phyloP scores from a whole-genome alignment of 2,329 filamentous ascomycete species.

The Claviceps sorghi region DNA sequence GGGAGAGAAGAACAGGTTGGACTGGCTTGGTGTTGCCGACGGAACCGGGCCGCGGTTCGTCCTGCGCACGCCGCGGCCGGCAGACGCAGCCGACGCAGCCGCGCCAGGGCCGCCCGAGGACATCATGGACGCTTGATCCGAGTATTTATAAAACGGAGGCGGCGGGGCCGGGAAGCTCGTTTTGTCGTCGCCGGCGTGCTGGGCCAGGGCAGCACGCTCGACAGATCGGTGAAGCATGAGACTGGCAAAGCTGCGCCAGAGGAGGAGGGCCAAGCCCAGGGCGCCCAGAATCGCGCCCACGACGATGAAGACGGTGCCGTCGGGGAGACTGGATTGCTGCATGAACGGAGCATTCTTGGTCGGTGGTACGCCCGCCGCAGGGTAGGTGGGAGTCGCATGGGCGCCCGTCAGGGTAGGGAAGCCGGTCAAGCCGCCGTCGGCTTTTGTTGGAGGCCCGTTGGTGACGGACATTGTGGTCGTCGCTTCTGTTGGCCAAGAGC shows the following conservation, averaged over 20 bases:
- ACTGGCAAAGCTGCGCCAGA: constrained; percentile 77
- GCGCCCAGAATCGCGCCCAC: constrained; percentile 81
- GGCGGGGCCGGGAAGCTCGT: constrained; percentile 43
- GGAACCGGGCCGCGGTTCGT: constrained; percentile 37
- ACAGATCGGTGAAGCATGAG: constrained; percentile 89
- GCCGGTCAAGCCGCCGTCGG: constrained; percentile 14
- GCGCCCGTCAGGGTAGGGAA: constrained; percentile 29
- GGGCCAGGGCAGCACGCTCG: constrained; percentile 64
- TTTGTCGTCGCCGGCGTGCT: constrained; percentile 57
- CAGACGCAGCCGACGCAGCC: constrained; percentile 20
- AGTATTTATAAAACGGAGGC: constrained; percentile 50
- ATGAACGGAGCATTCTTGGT: constrained; percentile 81
- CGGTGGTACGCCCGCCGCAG: constrained; percentile 63
- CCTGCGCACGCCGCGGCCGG: constrained; percentile 36
- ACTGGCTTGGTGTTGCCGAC: constrained; percentile 44
- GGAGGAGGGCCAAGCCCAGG: constrained; percentile 64
- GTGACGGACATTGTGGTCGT: constrained; percentile 10
- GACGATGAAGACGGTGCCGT: constrained; percentile 91
- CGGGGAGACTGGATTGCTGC: constrained; percentile 69
- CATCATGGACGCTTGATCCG: constrained; percentile 41
- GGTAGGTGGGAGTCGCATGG: constrained; percentile 39
- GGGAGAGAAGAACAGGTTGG: constrained; percentile 86
- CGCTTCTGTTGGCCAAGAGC: constrained; percentile 1
- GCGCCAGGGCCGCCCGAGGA: constrained; percentile 23
- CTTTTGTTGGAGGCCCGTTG: constrained; percentile 7